Percentiles rank a stretch among this genome's conserved stretches.
phyloP scores from a whole-genome alignment of 768 basidiomycete species.

The Leccinum ochraceum region DNA sequence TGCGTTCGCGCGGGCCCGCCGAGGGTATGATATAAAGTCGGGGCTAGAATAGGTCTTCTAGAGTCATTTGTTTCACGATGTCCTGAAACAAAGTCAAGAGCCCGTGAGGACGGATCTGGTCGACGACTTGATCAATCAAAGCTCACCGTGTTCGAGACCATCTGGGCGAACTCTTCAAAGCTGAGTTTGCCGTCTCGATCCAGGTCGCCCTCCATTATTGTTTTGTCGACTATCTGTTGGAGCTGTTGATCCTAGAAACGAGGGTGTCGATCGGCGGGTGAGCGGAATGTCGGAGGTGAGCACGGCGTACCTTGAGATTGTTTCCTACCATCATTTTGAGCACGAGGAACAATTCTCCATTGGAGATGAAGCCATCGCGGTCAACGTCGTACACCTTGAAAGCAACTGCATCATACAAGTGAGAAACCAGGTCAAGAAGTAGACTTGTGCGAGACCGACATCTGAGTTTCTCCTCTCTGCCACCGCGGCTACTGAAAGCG shows the following conservation, averaged over 20 bases:
- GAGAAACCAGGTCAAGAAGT: not conserved
- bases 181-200: conserved; percentile 97
- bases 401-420: conserved; percentile 63
- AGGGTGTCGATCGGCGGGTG: not conserved
- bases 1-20: conserved; percentile 8
- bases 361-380: conserved; percentile 95
- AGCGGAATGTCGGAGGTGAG: not conserved
- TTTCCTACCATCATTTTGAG: conserved; percentile 99
- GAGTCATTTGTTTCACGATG: conserved; percentile 98
- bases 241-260: conserved; percentile 85
- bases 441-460: conserved; percentile 55
- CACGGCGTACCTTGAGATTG: conserved; percentile 80
- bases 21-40: conserved; percentile 22
- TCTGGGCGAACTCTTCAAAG: conserved; percentile 95
- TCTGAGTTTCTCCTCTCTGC: conserved; percentile 92
- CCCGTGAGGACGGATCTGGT: conserved; percentile 9
- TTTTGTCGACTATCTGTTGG: conserved; percentile 99
- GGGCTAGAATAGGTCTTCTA: conserved; percentile 83
- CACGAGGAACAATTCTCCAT: conserved; percentile 97
- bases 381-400: conserved; percentile 99
- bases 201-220: conserved; percentile 99
- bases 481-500: conserved; percentile 96
- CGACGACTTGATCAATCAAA: not conserved
- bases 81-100: conserved; percentile 51
- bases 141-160: conserved; percentile 94